These are phyloP conservation scores for Sparassis latifolia DNA, from an alignment of 1,284 basidiomycete species.

Conservation along the genomic window DNA sequence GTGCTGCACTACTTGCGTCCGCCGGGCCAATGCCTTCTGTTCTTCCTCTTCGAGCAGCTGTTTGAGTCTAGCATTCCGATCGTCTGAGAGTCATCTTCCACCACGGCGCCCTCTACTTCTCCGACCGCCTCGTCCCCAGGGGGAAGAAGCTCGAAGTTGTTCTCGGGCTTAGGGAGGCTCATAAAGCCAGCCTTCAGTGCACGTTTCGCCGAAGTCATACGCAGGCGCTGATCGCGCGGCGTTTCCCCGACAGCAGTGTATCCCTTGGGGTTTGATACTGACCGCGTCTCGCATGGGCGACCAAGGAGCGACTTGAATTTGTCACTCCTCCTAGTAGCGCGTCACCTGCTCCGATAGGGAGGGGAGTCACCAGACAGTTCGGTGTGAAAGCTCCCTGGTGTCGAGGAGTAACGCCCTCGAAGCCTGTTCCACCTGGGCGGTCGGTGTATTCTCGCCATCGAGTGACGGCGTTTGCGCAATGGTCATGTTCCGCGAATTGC, in stretches of 20 bases:
- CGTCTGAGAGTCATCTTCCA: conserved; percentile 84
- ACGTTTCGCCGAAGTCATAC: conserved; percentile 57
- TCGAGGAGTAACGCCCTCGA: conserved; percentile 87
- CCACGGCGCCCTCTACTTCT: conserved; percentile 32
- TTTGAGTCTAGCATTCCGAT: conserved; percentile 78
- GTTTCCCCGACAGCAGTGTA: conserved; percentile 55
- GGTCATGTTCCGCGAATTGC: conserved; percentile 91
- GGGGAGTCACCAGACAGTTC: conserved; percentile 89
- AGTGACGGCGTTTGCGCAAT: conserved; percentile 90
- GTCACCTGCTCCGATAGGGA: conserved; percentile 35
- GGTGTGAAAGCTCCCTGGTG: conserved; percentile 87
- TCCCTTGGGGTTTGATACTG: conserved; percentile 75
- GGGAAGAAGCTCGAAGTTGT: conserved; percentile 94
- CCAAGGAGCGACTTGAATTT: conserved; percentile 35
- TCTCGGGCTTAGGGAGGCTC: conserved; percentile 88
- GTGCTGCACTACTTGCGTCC: conserved; percentile 79
- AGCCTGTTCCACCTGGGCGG: conserved; percentile 75
- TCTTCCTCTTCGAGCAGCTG: conserved; percentile 74
- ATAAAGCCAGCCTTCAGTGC: conserved; percentile 80
- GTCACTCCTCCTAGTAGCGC: conserved; percentile 41
- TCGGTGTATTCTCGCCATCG: conserved; percentile 94
- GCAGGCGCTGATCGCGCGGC: conserved; percentile 68
- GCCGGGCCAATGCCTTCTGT: conserved; percentile 68
- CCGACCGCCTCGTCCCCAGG: conserved; percentile 79
- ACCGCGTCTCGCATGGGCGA: conserved; percentile 86